A percentile compares a stretch with the other conserved stretches of the same genome.
These are phyloP conservation scores for Pyrenophora teres DNA, from an alignment of 2,329 filamentous ascomycete genomes.

Conservation along the genomic window DNA sequence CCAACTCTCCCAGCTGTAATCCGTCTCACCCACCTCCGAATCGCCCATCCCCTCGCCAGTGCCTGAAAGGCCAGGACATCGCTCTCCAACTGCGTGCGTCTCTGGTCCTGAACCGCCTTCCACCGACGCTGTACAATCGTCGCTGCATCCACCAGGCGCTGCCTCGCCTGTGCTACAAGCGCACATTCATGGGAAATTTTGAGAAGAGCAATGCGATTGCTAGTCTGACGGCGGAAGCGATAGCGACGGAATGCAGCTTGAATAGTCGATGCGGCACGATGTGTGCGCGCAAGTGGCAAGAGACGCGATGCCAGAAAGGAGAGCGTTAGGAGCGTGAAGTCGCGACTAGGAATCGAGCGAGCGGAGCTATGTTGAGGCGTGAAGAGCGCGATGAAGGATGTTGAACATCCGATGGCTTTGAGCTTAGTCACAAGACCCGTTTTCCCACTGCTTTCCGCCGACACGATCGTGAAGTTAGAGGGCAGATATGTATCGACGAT, in stretches of 20 bases:
- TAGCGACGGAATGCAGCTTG: slow-evolving; percentile 57
- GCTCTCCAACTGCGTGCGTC: slow-evolving; percentile 42
- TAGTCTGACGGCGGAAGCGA: slow-evolving; percentile 34
- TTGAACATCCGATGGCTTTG: slow-evolving; percentile 49
- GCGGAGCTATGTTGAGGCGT: slow-evolving; percentile 26
- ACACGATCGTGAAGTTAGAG: slow-evolving; percentile 11
- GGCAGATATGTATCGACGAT: slow-evolving; percentile 63
- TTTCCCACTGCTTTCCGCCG: background rate
- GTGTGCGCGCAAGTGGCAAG: slow-evolving; percentile 55
- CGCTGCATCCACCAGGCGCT: slow-evolving; percentile 49
- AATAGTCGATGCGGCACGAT: slow-evolving; percentile 58
- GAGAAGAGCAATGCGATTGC: slow-evolving; percentile 47
- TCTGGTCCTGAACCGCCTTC: slow-evolving; percentile 45
- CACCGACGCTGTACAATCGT: slow-evolving; percentile 53
- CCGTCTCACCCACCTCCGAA: slow-evolving; percentile 39
- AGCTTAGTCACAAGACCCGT: slow-evolving; percentile 45
- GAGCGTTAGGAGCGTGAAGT: slow-evolving; percentile 62
- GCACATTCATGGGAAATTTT: slow-evolving; percentile 54
- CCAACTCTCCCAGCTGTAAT: slow-evolving; percentile 34
- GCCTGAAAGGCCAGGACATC: slow-evolving; percentile 51
- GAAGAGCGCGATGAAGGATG: slow-evolving; percentile 54
- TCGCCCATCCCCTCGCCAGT: slow-evolving; percentile 49
- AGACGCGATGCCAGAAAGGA: slow-evolving; percentile 65
- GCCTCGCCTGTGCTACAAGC: slow-evolving; percentile 51
- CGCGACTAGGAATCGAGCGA: slow-evolving; percentile 55